Evolutionary conservation across 495 filamentous ascomycete genomes (phyloP), one percentile per base, ranked within the genome.

Genomic region (Chaetomium tenue): DNA sequence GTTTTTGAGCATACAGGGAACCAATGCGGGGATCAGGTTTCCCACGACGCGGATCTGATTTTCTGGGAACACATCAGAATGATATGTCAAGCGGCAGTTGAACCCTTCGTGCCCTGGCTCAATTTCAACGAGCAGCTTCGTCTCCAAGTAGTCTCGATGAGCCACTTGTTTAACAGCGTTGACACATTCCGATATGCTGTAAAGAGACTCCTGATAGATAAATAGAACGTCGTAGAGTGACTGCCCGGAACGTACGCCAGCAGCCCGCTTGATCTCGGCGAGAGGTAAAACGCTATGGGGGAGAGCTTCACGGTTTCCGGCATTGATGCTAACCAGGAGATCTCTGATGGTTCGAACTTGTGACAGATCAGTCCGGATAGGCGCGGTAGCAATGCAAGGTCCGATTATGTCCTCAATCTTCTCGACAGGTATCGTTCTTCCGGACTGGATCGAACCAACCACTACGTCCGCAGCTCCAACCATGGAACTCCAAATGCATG

Each of bases 361-460:
- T 7, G 74, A 72, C 0, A 82, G 26, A 61, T 87, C 72, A 20
- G 87, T 78, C 47, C 91, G 82, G 8, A 90, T 77, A 5, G 91
- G 91, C 0, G 92, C 73, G 0, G 88, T 86, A 3, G 83, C 73
- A 58, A 94, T 85, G 63, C 85, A 90, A 0, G 91, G 91, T 0
- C 91, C 91, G 58, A 90, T 72, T 23, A 91, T 84, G 16, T 84
- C 76, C 58, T 94, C 90, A 50, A 93, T 84, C 0, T 81, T 82
- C 5, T 79, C 62, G 11, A 93, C 66, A 2, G 89, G 83, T 23
- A 89, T 68, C 7, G 87, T 90, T 40, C 91, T 79, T 5, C 91
- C 91, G 30, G 91, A 93, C 33, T 86, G 85, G 16, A 93, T 88
- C 9, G 83, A 84, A 2, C 92, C 92, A 63, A 95, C 86, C 6